Base-by-base conservation (phyloP, 495 filamentous ascomycete genomes). In the Hypoxylon subgilvum region DNA sequence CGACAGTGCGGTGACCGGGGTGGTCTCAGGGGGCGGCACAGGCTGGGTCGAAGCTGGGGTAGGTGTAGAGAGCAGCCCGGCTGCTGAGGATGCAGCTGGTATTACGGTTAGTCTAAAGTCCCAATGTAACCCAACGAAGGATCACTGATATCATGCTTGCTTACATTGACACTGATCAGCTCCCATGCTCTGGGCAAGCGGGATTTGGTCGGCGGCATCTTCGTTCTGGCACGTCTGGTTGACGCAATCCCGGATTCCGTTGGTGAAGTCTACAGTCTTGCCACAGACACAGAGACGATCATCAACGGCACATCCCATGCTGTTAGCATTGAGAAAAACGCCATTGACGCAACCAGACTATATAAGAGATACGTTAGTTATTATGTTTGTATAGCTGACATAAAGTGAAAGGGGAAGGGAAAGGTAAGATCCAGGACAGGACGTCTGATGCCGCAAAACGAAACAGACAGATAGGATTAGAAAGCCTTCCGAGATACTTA, bases 161-260 rank as follows among this genome's bases (percentile, higher is more conserved):
- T 72, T 52, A 77, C 75, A 56, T 46, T 71, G 68, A 53, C 76
- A 78, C 13, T 68, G 16, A 2, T 51, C 31, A 14, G 40, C 34
- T 12, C 53, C 63, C 44, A 70, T 74, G 6, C 47, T 25, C 3
- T 58, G 14, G 0, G 43, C 45, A 7, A 70, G 45, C 0, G 65
- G 59, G 8, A 66, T 59, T 36, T 68, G 65, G 7, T 42, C 35
- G 4, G 39, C 55, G 1, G 52, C 46, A 4, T 34, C 44, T 1
- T 52, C 68, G 17, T n/a, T 9, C 2, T 34, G 43, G 18, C 68
- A 70, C 1, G 52, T 59, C n/a, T 49, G 30, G 27, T 45, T 49
- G 16, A 66, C 56, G 42, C 68, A 70, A 18, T 70, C 66, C 6
- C 56, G 58, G 35, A 70, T 70, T 4, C 68, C 68, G 25, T 57